These are phyloP conservation scores for Epichloe coenophiala DNA, from an alignment of 2,329 filamentous ascomycete genomes.

Conservation along the genomic window DNA sequence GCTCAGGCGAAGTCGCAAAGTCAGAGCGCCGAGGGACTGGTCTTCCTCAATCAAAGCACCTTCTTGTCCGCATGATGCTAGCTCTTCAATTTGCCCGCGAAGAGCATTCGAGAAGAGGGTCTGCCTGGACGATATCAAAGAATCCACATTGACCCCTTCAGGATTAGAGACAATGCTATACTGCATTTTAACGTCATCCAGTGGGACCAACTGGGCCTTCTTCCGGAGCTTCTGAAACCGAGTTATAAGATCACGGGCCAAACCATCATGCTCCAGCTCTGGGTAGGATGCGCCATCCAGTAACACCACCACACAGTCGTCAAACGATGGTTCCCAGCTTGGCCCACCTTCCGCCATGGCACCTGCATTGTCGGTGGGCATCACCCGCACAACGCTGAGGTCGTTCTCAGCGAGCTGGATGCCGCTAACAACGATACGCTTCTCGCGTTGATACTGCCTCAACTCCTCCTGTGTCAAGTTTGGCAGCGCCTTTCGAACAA, in stretches of 20 bases:
- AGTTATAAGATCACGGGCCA: slow-evolving; percentile 21
- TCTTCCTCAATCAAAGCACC: neutral
- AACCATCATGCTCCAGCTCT: slow-evolving; percentile 66
- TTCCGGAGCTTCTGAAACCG: neutral
- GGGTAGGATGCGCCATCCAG: slow-evolving; percentile 62
- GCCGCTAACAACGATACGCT: slow-evolving; percentile 37
- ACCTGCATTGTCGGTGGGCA: neutral
- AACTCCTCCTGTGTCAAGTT: slow-evolving; percentile 60
- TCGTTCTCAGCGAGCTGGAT: slow-evolving; percentile 44
- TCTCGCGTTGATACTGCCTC: slow-evolving; percentile 54
- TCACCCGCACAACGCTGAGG: slow-evolving; percentile 28
- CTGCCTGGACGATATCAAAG: neutral
- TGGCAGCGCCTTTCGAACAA: slow-evolving; percentile 74
- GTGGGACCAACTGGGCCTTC: slow-evolving; percentile 11
- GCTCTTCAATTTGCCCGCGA: neutral
- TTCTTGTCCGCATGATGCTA: too few species aligned
- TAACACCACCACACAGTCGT: slow-evolving; percentile 53
- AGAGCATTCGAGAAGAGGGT: neutral
- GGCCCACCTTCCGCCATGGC: neutral
- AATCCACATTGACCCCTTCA: neutral
- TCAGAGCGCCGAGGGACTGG: too few species aligned
- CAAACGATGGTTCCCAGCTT: slow-evolving; percentile 13
- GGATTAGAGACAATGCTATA: neutral
- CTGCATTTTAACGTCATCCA: neutral
- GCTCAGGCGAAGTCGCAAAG: too few species aligned